Conservation (phyloP, 371 early-diverging fungal genomes). For the Mortierella polycephala region DNA sequence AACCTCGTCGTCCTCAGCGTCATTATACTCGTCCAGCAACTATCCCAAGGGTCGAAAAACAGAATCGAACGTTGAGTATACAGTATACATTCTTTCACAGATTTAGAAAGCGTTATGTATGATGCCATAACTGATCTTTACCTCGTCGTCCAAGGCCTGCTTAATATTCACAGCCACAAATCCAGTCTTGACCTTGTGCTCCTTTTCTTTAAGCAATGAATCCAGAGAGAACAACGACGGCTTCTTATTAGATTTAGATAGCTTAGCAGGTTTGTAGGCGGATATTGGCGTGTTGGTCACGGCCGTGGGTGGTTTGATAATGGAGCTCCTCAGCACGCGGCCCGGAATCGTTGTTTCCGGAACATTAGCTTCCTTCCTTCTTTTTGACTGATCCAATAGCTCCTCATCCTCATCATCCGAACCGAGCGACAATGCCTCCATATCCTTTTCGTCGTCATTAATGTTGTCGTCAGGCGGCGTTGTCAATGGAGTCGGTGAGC, state of each 20-base stretch:
- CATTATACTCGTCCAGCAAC: conserved; percentile 25
- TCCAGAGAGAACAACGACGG: conserved; percentile 28
- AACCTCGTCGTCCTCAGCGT: conserved; percentile 18
- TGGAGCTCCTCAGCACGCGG: conserved; percentile 13
- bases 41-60: neutral
- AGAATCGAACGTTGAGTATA: neutral
- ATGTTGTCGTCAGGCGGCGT: neutral
- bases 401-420: neutral
- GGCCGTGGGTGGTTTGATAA: neutral
- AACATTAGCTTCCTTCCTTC: too few species aligned
- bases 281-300: neutral
- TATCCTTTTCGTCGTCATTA: neutral
- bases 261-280: neutral
- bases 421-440: neutral
- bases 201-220: conserved; percentile 38
- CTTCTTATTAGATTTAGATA: conserved; percentile 8
- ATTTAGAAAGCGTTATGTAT: too few species aligned
- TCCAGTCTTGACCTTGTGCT: conserved; percentile 27
- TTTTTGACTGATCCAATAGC: neutral
- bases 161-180: conserved; percentile 17
- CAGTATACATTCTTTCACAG: too few species aligned
- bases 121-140: neutral
- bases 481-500: conserved; percentile 3
- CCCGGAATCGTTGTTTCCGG: neutral
- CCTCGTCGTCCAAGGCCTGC: conserved; percentile 19